Percentiles rank a stretch among this genome's conserved stretches.
Evolutionary conservation across 208 protist species (phyloP).

Genomic region (Lotmaria passim): DNA sequence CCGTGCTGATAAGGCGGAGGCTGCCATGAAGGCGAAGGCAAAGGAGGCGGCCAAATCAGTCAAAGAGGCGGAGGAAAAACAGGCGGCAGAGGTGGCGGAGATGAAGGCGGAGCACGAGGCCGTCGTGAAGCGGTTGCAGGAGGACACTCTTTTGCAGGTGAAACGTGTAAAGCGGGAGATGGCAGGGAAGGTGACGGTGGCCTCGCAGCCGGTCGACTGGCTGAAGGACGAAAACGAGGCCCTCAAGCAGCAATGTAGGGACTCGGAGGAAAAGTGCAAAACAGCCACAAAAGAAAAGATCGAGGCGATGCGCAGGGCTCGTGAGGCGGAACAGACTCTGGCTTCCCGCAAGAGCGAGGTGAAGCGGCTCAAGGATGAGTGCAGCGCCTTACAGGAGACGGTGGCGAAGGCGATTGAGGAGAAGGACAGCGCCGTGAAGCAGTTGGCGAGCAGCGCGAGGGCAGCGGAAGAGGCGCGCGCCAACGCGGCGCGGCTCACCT

Average conservation of each 20-base stretch:
- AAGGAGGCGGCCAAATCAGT: background rate
- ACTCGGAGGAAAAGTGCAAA: slow-evolving; percentile 24
- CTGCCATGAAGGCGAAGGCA: background rate
- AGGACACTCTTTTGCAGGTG: slow-evolving; percentile 20
- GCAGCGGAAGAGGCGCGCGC: slow-evolving; percentile 31
- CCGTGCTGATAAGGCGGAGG: slow-evolving; percentile 11
- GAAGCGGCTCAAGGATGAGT: slow-evolving; percentile 23
- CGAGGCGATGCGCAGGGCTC: slow-evolving; percentile 5
- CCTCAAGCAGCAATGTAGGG: slow-evolving; percentile 24
- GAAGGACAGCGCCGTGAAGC: slow-evolving; percentile 21
- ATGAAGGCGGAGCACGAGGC: slow-evolving; percentile 15
- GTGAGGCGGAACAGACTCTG: slow-evolving; percentile 22
- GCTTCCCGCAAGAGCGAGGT: slow-evolving; percentile 17
- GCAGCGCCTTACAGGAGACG: slow-evolving; percentile 12
- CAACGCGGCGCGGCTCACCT: slow-evolving; percentile 16
- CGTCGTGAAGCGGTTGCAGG: background rate
- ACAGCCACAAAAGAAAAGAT: slow-evolving; percentile 17
- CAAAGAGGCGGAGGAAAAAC: slow-evolving; percentile 5
- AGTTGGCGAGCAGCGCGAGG: slow-evolving; percentile 26
- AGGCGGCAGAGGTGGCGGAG: background rate
- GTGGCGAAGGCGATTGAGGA: slow-evolving; percentile 14
- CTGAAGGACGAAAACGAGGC: slow-evolving; percentile 42
- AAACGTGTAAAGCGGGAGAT: slow-evolving; percentile 14
- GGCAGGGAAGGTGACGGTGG: slow-evolving; percentile 22
- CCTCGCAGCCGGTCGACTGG: slow-evolving; percentile 39